A percentile compares a stretch with the other conserved stretches of the same genome.
Conservation (phyloP, 1,139 yeast species). For the Sporopachydermia cereana region DNA sequence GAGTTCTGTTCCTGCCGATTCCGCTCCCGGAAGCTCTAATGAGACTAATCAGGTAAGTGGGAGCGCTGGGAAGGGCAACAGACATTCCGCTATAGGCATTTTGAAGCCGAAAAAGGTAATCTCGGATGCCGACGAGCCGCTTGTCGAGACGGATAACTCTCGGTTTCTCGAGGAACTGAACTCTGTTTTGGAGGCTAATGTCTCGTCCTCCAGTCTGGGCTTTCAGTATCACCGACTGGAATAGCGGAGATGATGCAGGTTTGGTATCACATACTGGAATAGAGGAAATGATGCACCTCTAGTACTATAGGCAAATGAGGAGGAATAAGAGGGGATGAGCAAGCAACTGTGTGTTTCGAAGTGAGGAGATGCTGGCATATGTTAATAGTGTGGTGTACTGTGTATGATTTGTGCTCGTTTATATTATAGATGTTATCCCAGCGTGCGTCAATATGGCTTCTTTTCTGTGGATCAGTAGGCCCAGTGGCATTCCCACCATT, state of each 20-base stretch:
- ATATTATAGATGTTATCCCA: too few relatives aligned
- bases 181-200: background rate
- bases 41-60: background rate
- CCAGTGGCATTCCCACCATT: too few relatives aligned
- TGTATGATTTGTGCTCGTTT: too few relatives aligned
- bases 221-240: conserved; percentile 3
- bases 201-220: background rate
- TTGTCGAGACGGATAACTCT: background rate
- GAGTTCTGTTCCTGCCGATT: background rate
- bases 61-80: background rate
- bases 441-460: too few relatives aligned
- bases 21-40: background rate
- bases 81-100: background rate
- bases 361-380: too few relatives aligned
- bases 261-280: too few relatives aligned
- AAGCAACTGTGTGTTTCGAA: too few relatives aligned
- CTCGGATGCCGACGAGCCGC: background rate
- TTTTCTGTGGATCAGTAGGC: too few relatives aligned
- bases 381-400: too few relatives aligned
- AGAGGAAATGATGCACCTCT: too few relatives aligned
- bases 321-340: too few relatives aligned
- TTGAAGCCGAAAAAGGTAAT: background rate
- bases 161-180: conserved; percentile 1
- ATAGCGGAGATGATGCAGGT: background rate
- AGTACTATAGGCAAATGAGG: too few relatives aligned